These are phyloP conservation scores for Trametes sp. DNA, from an alignment of 1,284 basidiomycete genomes.

Conservation along the genomic window DNA sequence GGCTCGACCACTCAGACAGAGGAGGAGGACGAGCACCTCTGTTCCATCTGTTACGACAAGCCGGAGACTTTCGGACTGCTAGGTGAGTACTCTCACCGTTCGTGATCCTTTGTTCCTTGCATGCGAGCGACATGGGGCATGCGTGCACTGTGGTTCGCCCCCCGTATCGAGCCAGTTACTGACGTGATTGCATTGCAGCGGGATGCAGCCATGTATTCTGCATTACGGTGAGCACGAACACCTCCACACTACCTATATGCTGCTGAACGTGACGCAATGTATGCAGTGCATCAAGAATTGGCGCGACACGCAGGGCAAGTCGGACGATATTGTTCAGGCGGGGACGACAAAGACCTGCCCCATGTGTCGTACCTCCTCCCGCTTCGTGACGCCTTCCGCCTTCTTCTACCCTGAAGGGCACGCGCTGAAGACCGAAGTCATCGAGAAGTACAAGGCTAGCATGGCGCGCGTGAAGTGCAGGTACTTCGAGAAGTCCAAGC, in stretches of 20 bases:
- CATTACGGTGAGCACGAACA: slow-evolving; percentile 51
- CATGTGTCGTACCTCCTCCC: slow-evolving; percentile 69
- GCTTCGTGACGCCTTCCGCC: slow-evolving; percentile 74
- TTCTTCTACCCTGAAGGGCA: slow-evolving; percentile 63
- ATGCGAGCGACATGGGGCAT: neutral
- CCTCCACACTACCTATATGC: neutral
- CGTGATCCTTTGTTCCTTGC: slow-evolving; percentile 27
- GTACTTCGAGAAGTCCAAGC: slow-evolving; percentile 68
- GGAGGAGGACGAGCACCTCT: slow-evolving; percentile 51
- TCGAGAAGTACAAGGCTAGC: slow-evolving; percentile 70
- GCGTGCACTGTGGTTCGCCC: neutral
- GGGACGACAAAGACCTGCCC: slow-evolving; percentile 77
- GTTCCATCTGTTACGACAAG: slow-evolving; percentile 77
- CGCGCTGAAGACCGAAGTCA: slow-evolving; percentile 55
- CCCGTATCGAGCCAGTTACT: neutral
- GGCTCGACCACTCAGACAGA: slow-evolving; percentile 35
- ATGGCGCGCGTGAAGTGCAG: slow-evolving; percentile 73
- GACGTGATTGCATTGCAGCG: slow-evolving; percentile 43
- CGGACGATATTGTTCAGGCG: slow-evolving; percentile 56
- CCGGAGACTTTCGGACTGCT: slow-evolving; percentile 74
- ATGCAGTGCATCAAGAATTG: slow-evolving; percentile 75
- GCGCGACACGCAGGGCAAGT: slow-evolving; percentile 66
- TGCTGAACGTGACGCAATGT: slow-evolving; percentile 9
- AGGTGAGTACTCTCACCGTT: slow-evolving; percentile 47
- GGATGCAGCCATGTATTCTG: slow-evolving; percentile 81